Evolutionary conservation across 2,329 filamentous ascomycete genomes (phyloP).

Genomic region (Sordariomycetes sp.): DNA sequence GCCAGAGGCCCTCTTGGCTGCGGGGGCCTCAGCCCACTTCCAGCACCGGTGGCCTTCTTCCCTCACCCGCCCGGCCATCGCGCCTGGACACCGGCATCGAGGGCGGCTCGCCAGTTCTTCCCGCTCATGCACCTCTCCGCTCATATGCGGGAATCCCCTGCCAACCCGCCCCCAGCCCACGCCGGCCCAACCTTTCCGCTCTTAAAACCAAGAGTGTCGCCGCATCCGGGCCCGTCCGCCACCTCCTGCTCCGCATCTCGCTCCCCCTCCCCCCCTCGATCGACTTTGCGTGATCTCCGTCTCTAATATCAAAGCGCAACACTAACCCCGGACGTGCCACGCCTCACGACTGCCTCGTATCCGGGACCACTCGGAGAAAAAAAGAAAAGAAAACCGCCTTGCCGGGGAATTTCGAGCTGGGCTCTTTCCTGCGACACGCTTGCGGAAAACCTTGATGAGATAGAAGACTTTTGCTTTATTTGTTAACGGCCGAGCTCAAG

Average conservation of each 20-base stretch:
- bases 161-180: not conserved
- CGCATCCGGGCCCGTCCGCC: constrained; percentile 1
- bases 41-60: not conserved
- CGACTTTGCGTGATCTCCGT: constrained; percentile 4
- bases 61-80: too few species aligned
- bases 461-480: not conserved
- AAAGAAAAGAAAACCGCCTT: not conserved
- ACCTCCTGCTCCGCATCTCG: constrained; percentile 4
- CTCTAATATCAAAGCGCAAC: not conserved
- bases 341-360: constrained; percentile 1
- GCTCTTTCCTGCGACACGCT: not conserved
- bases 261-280: not conserved
- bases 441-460: not conserved
- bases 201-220: constrained; percentile 6
- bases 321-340: not conserved
- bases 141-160: not conserved
- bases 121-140: not conserved
- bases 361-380: not conserved
- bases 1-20: not conserved
- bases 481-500: not conserved
- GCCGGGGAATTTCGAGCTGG: not conserved
- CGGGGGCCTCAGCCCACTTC: not conserved
- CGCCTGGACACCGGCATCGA: not conserved
- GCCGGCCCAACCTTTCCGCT: not conserved
- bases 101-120: not conserved